Base-by-base conservation (phyloP, 2,329 filamentous ascomycete species). In the Sarocladium oryzae region DNA sequence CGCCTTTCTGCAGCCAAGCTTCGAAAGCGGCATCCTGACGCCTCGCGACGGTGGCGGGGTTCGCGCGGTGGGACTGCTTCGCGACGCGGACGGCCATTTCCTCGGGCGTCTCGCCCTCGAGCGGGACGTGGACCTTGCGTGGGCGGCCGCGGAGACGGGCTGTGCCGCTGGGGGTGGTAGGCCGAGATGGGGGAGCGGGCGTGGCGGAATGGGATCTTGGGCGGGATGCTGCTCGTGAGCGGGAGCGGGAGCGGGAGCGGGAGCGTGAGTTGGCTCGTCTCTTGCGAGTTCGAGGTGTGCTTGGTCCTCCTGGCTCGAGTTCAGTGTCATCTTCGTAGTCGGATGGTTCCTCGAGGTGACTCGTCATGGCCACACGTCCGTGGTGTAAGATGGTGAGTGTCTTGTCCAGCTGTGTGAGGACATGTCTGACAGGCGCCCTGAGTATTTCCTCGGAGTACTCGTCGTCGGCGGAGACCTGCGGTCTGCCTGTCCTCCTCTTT, bases 301-400 rank as follows among this genome's bases (percentile, higher is more conserved):
- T 40, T 45, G 13, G 21, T 28, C 24, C 21, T 15, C 28, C 40
- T 8, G 40, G n/a, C n/a, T 33, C 21, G 4, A 36, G 30, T 4
- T 37, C 46, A 3, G 26, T 28, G 13, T 36, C 33, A 20, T 33
- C 15, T 8, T 69, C 66, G 33, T 68, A 66, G 5, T 69, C 69
- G 23, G 63, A 66, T 48, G 72, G 69, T 56, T 69, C 65, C 37
- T 69, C 69, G 52, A 67, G 56, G 50, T 68, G 57, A 55, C 57
- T 70, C 51, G 69, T 68, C 20, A 63, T 59, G 2, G 81, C 76
- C 38, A 79, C 69, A 33, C 85, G 78, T 1, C 80, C 75, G 53
- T 84, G 80, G 61, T 91, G 88, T 13, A 97, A 73, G 3, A 84
- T 79, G 26, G 75, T 72, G 5, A 96, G 76, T 1, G 92, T 75